These are phyloP conservation scores for Rubia occidens DNA, from an alignment of 305 asterid genomes.

Conservation along the genomic window DNA sequence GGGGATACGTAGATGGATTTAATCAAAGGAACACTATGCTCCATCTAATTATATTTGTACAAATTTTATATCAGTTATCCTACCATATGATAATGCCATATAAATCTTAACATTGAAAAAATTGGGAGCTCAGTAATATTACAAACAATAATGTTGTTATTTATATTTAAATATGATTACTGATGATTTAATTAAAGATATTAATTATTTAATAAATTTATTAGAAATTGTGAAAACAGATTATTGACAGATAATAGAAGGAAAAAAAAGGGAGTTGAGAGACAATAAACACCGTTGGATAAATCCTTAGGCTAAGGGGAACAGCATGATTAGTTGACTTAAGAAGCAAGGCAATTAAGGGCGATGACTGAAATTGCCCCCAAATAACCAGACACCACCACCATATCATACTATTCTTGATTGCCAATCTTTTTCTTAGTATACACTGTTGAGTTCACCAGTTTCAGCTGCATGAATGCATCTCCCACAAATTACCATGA, in stretches of 20 bases:
- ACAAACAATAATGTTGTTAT: no score
- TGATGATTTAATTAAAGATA: no score
- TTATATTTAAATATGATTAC: no score
- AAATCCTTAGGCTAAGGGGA: constrained; percentile 14
- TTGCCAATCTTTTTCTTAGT: neutral
- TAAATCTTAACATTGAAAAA: no score
- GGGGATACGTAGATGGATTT: no score
- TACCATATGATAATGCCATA: no score
- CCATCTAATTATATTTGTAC: no score
- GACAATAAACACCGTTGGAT: constrained; percentile 11
- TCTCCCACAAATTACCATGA: neutral
- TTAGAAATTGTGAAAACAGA: no score
- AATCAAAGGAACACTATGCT: no score
- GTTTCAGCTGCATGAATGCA: neutral
- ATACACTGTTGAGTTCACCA: neutral
- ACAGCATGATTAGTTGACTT: constrained; percentile 31
- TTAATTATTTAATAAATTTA: no score
- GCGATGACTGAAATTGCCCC: constrained; percentile 12
- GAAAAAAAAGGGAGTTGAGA: neutral
- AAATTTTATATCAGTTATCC: no score
- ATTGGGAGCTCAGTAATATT: no score
- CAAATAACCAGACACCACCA: constrained; percentile 18
- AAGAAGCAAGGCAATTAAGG: constrained; percentile 22
- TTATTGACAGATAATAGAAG: neutral
- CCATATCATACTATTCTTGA: constrained; percentile 17